Evolutionary conservation across 345 rosid genomes (phyloP).

Genomic region (Salix arbutifolia): DNA sequence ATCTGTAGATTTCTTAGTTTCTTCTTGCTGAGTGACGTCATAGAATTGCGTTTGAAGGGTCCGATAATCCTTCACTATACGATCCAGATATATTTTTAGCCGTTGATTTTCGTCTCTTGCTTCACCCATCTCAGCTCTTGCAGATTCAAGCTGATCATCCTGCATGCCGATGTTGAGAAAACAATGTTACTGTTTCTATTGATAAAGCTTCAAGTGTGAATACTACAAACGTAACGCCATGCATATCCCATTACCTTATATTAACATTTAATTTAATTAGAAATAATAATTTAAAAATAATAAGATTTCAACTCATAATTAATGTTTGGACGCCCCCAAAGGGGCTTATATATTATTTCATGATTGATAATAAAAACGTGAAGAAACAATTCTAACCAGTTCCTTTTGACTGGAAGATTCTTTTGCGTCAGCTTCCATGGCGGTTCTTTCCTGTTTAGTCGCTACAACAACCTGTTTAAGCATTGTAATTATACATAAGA

Average conservation of each 20-base stretch:
- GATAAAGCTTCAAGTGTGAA: neutral
- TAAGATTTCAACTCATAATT: too few relatives aligned
- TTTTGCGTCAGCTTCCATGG: constrained; percentile 17
- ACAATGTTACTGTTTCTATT: neutral
- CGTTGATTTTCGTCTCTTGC: constrained; percentile 74
- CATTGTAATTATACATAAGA: neutral
- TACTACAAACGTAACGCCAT: too few relatives aligned
- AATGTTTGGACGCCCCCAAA: too few relatives aligned
- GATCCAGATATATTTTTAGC: constrained; percentile 48
- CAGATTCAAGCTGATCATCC: constrained; percentile 54
- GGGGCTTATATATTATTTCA: neutral
- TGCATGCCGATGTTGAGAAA: neutral
- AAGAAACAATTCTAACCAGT: constrained; percentile 9
- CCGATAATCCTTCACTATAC: constrained; percentile 58
- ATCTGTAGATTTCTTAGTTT: constrained; percentile 13
- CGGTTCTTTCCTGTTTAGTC: neutral
- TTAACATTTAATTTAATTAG: neutral
- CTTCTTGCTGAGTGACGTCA: constrained; percentile 38
- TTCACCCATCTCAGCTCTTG: constrained; percentile 66
- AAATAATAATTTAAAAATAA: neutral
- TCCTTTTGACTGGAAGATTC: constrained; percentile 24
- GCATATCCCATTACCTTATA: neutral
- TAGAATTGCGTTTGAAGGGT: constrained; percentile 53
- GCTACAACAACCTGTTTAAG: constrained; percentile 13
- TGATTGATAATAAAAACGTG: neutral